phyloP scores from a whole-genome alignment of 305 asterid species.

The Rubia peregrina region DNA sequence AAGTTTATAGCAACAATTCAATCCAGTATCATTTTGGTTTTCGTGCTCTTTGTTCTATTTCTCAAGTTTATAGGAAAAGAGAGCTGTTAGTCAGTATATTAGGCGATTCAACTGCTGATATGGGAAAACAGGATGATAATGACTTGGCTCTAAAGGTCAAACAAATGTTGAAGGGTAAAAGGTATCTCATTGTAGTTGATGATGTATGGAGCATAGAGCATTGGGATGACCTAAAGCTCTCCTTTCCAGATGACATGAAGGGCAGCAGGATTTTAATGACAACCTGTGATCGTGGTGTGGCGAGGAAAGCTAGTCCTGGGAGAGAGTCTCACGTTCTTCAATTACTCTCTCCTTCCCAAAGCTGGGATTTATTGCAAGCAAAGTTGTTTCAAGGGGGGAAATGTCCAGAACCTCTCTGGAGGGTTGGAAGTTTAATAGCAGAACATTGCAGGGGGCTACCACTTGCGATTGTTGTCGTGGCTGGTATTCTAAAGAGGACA shows the following conservation, averaged over 20 bases:
- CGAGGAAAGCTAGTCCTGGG: background rate
- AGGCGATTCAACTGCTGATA: background rate
- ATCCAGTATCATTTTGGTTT: slow-evolving; percentile 9
- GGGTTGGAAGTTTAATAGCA: background rate
- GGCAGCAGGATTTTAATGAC: slow-evolving; percentile 12
- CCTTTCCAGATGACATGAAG: background rate
- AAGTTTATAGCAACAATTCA: background rate
- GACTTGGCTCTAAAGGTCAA: background rate
- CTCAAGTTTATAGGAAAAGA: background rate
- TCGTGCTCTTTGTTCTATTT: background rate
- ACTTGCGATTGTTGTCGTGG: slow-evolving; percentile 14
- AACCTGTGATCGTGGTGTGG: background rate
- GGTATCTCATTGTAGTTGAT: slow-evolving; percentile 14
- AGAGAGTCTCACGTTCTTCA: background rate
- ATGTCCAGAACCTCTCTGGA: slow-evolving; percentile 7
- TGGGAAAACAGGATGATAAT: background rate
- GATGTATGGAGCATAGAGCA: slow-evolving; percentile 12
- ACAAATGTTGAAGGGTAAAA: background rate
- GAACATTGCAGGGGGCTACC: slow-evolving; percentile 12
- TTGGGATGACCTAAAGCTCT: background rate
- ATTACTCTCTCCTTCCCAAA: slow-evolving; percentile 3
- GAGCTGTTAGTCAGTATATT: slow-evolving; percentile 2
- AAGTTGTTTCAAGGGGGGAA: background rate
- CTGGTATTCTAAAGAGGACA: slow-evolving; percentile 18
- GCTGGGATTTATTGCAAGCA: slow-evolving; percentile 15